Evolutionary conservation across 345 rosid genomes (phyloP), one percentile per base, ranked within the genome.

Genomic region (Carallia brachiata): DNA sequence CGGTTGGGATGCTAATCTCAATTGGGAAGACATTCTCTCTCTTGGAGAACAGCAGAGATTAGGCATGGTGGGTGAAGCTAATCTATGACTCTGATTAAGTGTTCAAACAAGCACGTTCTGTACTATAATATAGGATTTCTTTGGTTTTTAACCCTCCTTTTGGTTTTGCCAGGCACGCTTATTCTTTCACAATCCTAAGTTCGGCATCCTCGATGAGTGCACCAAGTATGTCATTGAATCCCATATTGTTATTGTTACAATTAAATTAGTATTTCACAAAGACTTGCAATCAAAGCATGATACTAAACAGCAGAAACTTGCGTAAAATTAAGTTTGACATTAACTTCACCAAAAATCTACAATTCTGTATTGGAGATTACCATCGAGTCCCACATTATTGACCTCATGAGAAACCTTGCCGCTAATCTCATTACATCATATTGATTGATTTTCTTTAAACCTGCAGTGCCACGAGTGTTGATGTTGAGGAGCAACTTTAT

Each of bases 1-100:
- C 64, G 94, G 94, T 61, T 95, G 96, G 98, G 94, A 92, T 79
- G 88, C 98, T 54, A 72, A 73, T 65, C 70, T 78, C 50, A 88
- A 89, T 70, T 95, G 99, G 99, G 97, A 92, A 83, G 94, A 95
- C 72, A 87, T 79, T 63, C 90, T 95, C 18, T 95, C 99, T 70
- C 97, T 95, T 7, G 99, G 99, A 60, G 99, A 95, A 76, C 99
- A 92, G 78, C 99, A 95, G 78, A 88, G 99, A 79, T 80, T 95
- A 68, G 97, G 99, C 75, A 92, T 95, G 98, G 99, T 95, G 71
- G 80, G 84, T 77, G 65, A 55, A 36, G 59, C 56, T 62, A 47
- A 10, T 39, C 48, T 59, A 28, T 36, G 30, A 37, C 66, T 69
- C 39, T 39, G 36, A 23, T 54, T 6, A 31, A 8, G 44, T 64